A percentile compares a stretch with the other conserved stretches of the same genome.
phyloP scores from a whole-genome alignment of 2,329 filamentous ascomycete species.

The Phoma sp. region DNA sequence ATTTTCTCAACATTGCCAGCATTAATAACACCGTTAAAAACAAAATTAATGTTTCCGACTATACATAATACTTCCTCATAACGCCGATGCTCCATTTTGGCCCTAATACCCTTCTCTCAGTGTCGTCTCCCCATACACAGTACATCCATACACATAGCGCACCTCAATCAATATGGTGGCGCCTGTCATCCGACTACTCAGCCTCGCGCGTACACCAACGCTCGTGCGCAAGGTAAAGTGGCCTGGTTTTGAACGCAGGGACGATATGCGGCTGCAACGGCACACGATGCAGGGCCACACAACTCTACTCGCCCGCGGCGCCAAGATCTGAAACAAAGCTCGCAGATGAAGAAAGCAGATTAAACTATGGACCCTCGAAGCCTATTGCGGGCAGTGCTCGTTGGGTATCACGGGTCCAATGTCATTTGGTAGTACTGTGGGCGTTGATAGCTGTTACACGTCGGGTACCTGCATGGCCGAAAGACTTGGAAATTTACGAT shows the following conservation, averaged over 20 bases:
- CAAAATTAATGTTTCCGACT: too few relatives aligned
- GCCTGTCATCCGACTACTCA: background rate
- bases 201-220: background rate
- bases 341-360: too few relatives aligned
- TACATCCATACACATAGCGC: background rate
- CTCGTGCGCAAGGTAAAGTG: too few relatives aligned
- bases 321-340: background rate
- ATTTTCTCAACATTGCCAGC: too few relatives aligned
- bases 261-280: conserved; percentile 6
- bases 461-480: conserved; percentile 20
- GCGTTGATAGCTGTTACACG: conserved; percentile 9
- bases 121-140: too few relatives aligned
- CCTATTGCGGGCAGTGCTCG: background rate
- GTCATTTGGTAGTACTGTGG: background rate
- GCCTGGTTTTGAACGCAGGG: background rate
- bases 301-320: background rate
- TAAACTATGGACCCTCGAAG: background rate
- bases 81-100: too few relatives aligned
- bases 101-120: background rate
- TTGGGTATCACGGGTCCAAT: background rate
- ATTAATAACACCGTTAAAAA: too few relatives aligned
- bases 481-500: background rate
- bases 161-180: background rate
- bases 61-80: too few relatives aligned
- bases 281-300: conserved; percentile 7